phyloP scores from a whole-genome alignment of 2,329 filamentous ascomycete species.

The Fusarium abutilonis region DNA sequence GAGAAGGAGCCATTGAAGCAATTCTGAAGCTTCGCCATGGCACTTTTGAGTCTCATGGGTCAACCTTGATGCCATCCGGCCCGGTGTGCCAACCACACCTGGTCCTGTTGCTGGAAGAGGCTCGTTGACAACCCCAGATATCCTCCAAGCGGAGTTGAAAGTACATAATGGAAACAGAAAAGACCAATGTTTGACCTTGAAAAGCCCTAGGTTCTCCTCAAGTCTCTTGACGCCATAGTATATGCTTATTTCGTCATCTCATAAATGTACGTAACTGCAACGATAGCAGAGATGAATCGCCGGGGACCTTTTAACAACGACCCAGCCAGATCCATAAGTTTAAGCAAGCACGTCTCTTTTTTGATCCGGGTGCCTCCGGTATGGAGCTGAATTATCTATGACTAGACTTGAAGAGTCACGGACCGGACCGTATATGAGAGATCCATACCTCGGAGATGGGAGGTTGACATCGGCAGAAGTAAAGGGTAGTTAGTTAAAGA shows the following conservation, averaged over 20 bases:
- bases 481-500: conserved; percentile 3
- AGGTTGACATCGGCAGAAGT: conserved; percentile 28
- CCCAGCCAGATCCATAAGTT: not conserved
- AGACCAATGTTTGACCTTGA: conserved; percentile 5
- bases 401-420: conserved; percentile 11
- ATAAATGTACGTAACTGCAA: conserved; percentile 25
- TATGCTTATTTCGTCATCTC: conserved; percentile 32
- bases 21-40: not conserved
- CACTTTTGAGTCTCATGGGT: conserved; percentile 6
- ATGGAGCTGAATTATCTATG: conserved; percentile 13
- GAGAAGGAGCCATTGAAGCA: not conserved
- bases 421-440: conserved; percentile 2
- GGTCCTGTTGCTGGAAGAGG: not conserved
- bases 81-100: conserved; percentile 2
- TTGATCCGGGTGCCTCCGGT: conserved; percentile 14
- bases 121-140: not conserved
- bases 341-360: not conserved
- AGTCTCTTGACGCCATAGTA: not conserved
- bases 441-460: conserved; percentile 17
- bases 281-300: not conserved
- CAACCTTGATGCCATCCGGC: conserved; percentile 5
- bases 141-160: conserved; percentile 21
- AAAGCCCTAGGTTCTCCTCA: conserved; percentile 33
- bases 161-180: conserved; percentile 29
- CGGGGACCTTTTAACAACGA: not conserved